phyloP scores from a whole-genome alignment of 73 alveolate genomes.

The Paramecium caudatum region DNA sequence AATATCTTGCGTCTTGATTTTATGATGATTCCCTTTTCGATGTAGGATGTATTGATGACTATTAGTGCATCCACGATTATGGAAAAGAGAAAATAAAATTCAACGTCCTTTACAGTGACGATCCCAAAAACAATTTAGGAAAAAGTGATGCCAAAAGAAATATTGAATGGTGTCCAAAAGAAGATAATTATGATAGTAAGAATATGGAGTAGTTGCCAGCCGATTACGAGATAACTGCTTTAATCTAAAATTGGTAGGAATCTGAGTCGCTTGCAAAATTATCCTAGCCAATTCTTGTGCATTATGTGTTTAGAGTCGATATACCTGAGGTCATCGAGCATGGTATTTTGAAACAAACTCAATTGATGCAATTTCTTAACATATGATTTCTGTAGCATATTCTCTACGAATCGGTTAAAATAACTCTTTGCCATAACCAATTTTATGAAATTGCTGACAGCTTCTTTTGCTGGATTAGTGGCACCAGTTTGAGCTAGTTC shows the following conservation, averaged over 20 bases:
- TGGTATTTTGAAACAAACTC: not conserved
- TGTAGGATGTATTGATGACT: slow-evolving; percentile 83
- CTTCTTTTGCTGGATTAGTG: not conserved
- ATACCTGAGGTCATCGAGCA: slow-evolving; percentile 47
- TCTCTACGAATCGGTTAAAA: slow-evolving; percentile 52
- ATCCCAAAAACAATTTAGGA: not conserved
- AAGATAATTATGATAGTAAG: not conserved
- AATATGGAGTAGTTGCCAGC: slow-evolving; percentile 51
- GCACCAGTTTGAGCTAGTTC: not conserved
- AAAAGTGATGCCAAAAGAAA: slow-evolving; percentile 27
- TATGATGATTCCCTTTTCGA: slow-evolving; percentile 83
- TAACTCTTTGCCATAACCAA: slow-evolving; percentile 57
- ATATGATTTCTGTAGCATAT: slow-evolving; percentile 49
- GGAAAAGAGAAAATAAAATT: slow-evolving; percentile 43
- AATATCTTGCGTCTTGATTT: slow-evolving; percentile 80
- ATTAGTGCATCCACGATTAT: slow-evolving; percentile 77
- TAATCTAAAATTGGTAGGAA: slow-evolving; percentile 23
- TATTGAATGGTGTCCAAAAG: slow-evolving; percentile 58
- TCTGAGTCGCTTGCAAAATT: not conserved
- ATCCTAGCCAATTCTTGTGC: not conserved
- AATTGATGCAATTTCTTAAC: slow-evolving; percentile 37
- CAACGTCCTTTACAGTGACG: slow-evolving; percentile 19
- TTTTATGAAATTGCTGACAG: slow-evolving; percentile 19
- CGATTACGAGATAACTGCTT: slow-evolving; percentile 37
- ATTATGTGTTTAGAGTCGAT: not conserved